Percentiles rank a stretch among this genome's conserved stretches.
Evolutionary conservation across 2,329 filamentous ascomycete genomes (phyloP).

Genomic region (Claviceps pusilla): DNA sequence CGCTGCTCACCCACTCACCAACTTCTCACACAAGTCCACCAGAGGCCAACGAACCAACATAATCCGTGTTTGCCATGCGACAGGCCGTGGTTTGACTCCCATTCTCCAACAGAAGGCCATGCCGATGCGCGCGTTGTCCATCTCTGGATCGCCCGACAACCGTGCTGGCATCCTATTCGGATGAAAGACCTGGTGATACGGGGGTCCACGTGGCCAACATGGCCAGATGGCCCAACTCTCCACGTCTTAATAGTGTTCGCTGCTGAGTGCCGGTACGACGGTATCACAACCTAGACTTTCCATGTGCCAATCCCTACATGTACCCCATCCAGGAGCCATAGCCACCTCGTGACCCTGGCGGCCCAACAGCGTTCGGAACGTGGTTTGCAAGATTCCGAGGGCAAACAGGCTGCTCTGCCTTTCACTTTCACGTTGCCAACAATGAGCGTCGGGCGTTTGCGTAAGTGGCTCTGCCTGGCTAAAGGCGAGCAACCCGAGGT

Average conservation of each 20-base stretch:
- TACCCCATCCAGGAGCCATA: not conserved
- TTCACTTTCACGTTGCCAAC: not conserved
- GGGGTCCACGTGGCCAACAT: slow-evolving; percentile 3
- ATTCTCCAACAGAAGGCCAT: not conserved
- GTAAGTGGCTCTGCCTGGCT: too few species aligned
- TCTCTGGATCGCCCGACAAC: not conserved
- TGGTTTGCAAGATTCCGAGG: not conserved
- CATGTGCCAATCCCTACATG: slow-evolving; percentile 44
- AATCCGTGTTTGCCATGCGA: not conserved
- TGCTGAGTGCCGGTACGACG: not conserved
- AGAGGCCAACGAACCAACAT: not conserved
- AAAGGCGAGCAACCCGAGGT: not conserved
- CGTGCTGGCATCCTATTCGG: not conserved
- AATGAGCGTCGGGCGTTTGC: not conserved
- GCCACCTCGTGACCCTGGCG: not conserved
- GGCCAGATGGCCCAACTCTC: not conserved
- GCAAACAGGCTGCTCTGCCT: not conserved
- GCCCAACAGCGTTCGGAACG: not conserved
- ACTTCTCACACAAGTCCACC: not conserved
- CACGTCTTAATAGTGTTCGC: not conserved
- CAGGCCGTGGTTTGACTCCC: not conserved
- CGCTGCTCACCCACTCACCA: not conserved
- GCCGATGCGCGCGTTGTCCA: not conserved
- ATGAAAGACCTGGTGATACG: not conserved
- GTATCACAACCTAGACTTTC: slow-evolving; percentile 32